Base-by-base conservation (phyloP, 2,329 filamentous ascomycete genomes). In the Ascochyta viciae-villosae region DNA sequence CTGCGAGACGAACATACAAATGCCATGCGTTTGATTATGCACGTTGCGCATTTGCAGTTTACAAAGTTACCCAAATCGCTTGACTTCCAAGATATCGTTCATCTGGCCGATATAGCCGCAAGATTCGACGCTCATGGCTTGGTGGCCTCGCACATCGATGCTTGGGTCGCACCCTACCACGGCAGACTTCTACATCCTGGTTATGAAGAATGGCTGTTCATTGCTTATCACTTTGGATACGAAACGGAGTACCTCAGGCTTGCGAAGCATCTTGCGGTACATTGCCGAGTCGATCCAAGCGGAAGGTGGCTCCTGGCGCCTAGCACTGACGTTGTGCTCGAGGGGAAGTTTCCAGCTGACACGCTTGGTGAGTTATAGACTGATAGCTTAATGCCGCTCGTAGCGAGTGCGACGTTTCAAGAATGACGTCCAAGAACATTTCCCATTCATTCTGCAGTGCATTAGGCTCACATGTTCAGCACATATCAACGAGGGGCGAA, bases 1-100 rank as follows among this genome's bases (percentile, higher is more conserved):
- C 54, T 74, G 19, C 67, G 66, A 0, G 67, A 74, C 6, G 74
- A 77, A 44, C 60, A 76, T 44, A 52, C 68, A 0, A 60, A 65
- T 1, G 68, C 70, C 1, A 69, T 78, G 54, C 42, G 52, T 0
- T 58, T 75, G 1, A 23, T 77, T 7, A 66, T 77, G 49, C 63
- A 63, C 22, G 68, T 78, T 6, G 67, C 71, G 3, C 74, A 76
- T 47, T 40, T 58, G 9, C 58, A 67, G 10, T 69, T 67, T 37
- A 23, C 55, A 1, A 53, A 63, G n/a, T 58, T 77, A 2, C 67
- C 66, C n/a, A 50, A 19, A 50, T 31, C 22, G 24, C 58, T 77
- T 1, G 50, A 50, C 4, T 67, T 74, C 7, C 6, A 42, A 0
- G 52, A 65, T 9, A 58, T 76, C 2, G 62, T 72, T 2, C 57